A percentile compares a stretch with the other conserved stretches of the same genome.
Conservation (phyloP, 1,284 basidiomycete genomes). For the Fomitopsis schrenkii region DNA sequence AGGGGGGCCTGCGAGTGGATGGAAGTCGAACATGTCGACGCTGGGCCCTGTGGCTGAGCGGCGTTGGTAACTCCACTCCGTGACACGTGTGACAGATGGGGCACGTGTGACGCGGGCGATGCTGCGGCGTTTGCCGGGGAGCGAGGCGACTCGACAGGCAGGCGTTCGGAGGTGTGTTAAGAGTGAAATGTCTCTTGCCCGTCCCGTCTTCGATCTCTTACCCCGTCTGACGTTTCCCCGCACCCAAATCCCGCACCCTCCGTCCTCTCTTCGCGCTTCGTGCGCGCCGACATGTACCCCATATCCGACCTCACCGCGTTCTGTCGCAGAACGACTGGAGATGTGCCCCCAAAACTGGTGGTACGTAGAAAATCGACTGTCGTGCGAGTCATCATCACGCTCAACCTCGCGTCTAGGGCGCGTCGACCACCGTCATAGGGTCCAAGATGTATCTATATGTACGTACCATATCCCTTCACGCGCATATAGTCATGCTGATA, state of each 20-base stretch:
- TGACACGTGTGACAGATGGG: neutral
- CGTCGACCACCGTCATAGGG: conserved; percentile 81
- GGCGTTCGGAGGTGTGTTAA: neutral
- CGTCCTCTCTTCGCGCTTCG: conserved; percentile 5
- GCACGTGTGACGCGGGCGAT: neutral
- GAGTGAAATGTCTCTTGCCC: conserved; percentile 1
- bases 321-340: conserved; percentile 77
- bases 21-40: neutral
- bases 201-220: neutral
- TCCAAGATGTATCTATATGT: conserved; percentile 86
- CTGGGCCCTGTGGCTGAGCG: neutral
- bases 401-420: conserved; percentile 46
- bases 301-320: conserved; percentile 87
- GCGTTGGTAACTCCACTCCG: neutral
- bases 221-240: conserved; percentile 1
- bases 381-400: conserved; percentile 7
- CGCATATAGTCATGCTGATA: conserved; percentile 2
- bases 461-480: conserved; percentile 26
- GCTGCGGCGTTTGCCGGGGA: neutral
- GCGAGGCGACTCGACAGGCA: neutral
- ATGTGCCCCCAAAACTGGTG: conserved; percentile 86
- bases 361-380: conserved; percentile 43
- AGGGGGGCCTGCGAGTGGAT: neutral
- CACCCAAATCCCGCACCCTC: conserved; percentile 1
- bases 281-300: conserved; percentile 53